Evolutionary conservation across 1,139 yeast species (phyloP).

Genomic region (Arxiozyma bovina): DNA sequence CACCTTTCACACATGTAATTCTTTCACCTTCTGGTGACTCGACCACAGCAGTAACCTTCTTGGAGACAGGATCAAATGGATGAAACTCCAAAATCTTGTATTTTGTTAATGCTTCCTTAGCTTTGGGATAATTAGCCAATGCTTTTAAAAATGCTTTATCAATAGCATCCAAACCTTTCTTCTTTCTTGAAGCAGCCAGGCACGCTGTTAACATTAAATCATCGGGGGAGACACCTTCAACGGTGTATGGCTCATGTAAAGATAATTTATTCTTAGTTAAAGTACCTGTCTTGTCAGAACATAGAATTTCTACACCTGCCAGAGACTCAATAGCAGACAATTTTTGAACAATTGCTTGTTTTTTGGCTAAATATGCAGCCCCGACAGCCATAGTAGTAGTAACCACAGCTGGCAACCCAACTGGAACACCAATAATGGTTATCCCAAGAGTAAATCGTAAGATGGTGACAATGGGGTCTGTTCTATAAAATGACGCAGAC

Average conservation of each 20-base stretch:
- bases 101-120: slow-evolving; percentile 86
- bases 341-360: slow-evolving; percentile 95
- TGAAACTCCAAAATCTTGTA: slow-evolving; percentile 90
- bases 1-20: slow-evolving; percentile 94
- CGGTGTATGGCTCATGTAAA: slow-evolving; percentile 95
- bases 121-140: slow-evolving; percentile 76
- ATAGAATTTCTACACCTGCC: slow-evolving; percentile 96
- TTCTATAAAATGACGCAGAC: slow-evolving; percentile 90
- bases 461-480: slow-evolving; percentile 74
- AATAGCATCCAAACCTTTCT: slow-evolving; percentile 95
- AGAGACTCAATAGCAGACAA: slow-evolving; percentile 94
- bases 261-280: slow-evolving; percentile 94
- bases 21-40: slow-evolving; percentile 93
- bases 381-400: slow-evolving; percentile 99
- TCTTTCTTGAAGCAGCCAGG: slow-evolving; percentile 95
- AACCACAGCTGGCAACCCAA: slow-evolving; percentile 97
- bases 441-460: slow-evolving; percentile 90
- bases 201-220: slow-evolving; percentile 96
- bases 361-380: slow-evolving; percentile 97
- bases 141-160: slow-evolving; percentile 95
- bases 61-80: slow-evolving; percentile 95
- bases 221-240: slow-evolving; percentile 94
- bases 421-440: slow-evolving; percentile 98
- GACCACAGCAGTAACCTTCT: slow-evolving; percentile 88
- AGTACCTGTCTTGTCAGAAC: slow-evolving; percentile 99